Evolutionary conservation across 2,329 filamentous ascomycete genomes (phyloP).

Genomic region (Diaporthe aspalathi): DNA sequence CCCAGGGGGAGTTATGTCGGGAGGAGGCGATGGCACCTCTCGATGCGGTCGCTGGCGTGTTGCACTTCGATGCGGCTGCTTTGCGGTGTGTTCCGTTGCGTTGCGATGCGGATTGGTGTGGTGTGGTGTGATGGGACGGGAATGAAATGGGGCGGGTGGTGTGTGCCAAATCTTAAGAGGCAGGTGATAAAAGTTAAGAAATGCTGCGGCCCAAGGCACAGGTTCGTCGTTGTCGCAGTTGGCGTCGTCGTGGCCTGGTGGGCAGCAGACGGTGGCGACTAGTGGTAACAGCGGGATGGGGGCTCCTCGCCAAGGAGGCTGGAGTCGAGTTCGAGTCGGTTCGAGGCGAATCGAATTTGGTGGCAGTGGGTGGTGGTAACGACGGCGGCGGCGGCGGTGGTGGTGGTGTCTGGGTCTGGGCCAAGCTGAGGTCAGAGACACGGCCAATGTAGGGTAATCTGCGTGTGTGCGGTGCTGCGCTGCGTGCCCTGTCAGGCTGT

Average conservation of each 20-base stretch:
- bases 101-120: background rate
- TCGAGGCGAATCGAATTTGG: slow-evolving; percentile 25
- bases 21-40: slow-evolving; percentile 17
- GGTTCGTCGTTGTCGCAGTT: background rate
- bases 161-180: background rate
- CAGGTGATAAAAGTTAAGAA: background rate
- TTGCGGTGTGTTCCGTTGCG: too few relatives aligned
- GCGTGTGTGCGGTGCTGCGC: background rate
- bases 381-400: slow-evolving; percentile 10
- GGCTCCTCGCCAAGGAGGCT: slow-evolving; percentile 25
- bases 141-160: background rate
- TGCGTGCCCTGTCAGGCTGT: too few relatives aligned
- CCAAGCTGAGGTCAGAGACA: slow-evolving; percentile 35
- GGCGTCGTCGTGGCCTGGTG: slow-evolving; percentile 9
- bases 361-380: slow-evolving; percentile 8
- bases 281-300: background rate
- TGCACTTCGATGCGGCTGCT: background rate
- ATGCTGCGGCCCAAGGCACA: slow-evolving; percentile 1
- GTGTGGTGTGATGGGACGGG: slow-evolving; percentile 17
- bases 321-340: slow-evolving; percentile 11
- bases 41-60: background rate
- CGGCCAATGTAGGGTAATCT: slow-evolving; percentile 22
- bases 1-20: background rate
- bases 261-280: slow-evolving; percentile 15
- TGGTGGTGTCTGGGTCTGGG: slow-evolving; percentile 19